Conservation (phyloP, 2,329 filamentous ascomycete species). For the Xylaria sp. region DNA sequence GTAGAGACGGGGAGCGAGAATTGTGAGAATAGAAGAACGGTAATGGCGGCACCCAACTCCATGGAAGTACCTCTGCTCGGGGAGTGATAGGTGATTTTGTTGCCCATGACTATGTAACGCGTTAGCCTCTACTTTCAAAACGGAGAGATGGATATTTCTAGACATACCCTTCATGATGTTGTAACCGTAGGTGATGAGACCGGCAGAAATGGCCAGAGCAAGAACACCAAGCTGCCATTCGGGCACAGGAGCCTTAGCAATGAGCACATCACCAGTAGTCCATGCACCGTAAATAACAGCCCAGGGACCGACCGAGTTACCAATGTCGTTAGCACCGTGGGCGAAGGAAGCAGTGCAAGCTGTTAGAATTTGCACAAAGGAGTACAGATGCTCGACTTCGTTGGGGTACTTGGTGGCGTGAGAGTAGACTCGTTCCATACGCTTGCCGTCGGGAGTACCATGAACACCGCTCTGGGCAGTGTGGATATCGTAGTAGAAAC, state of each 20-base stretch:
- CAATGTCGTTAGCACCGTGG: slow-evolving; percentile 79
- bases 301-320: slow-evolving; percentile 73
- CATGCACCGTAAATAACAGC: slow-evolving; percentile 73
- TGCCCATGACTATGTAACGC: slow-evolving; percentile 64
- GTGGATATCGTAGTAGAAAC: slow-evolving; percentile 83
- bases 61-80: slow-evolving; percentile 62
- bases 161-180: slow-evolving; percentile 79
- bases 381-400: slow-evolving; percentile 72
- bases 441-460: slow-evolving; percentile 74
- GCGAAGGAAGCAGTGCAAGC: slow-evolving; percentile 76
- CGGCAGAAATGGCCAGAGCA: slow-evolving; percentile 65
- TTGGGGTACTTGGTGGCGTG: slow-evolving; percentile 70
- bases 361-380: slow-evolving; percentile 69
- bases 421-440: slow-evolving; percentile 72
- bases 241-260: slow-evolving; percentile 69
- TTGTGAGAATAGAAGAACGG: slow-evolving; percentile 76
- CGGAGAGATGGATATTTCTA: neutral
- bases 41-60: slow-evolving; percentile 81
- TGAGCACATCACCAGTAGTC: slow-evolving; percentile 65
- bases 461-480: slow-evolving; percentile 71
- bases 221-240: slow-evolving; percentile 79
- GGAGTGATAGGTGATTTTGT: slow-evolving; percentile 51
- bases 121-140: slow-evolving; percentile 28
- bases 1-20: slow-evolving; percentile 78
- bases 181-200: slow-evolving; percentile 77